Percentiles rank a stretch among this genome's conserved stretches.
These are phyloP conservation scores for Phytophthora lateralis DNA, from an alignment of 352 stramenopile genomes.

Conservation along the genomic window DNA sequence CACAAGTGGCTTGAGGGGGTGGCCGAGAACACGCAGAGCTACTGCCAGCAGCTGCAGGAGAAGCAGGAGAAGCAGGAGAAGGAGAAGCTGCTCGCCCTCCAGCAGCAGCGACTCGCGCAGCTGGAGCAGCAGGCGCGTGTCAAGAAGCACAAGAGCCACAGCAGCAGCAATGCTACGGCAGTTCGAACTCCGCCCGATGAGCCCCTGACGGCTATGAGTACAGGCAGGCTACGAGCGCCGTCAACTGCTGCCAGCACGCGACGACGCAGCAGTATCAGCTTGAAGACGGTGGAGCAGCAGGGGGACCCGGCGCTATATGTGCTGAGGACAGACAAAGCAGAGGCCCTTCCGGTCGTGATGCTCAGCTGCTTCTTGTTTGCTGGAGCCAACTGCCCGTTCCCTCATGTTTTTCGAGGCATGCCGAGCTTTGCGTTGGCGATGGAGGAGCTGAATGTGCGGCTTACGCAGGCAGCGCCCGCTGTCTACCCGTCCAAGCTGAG, in stretches of 20 bases:
- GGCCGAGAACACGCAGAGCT: conserved; percentile 72
- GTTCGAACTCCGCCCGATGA: background rate
- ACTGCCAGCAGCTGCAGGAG: conserved; percentile 49
- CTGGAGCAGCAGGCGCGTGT: conserved; percentile 20
- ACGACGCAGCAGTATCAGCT: conserved; percentile 23
- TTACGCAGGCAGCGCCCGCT: conserved; percentile 45
- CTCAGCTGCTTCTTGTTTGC: conserved; percentile 74
- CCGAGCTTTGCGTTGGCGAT: conserved; percentile 75
- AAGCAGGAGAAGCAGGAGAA: conserved; percentile 26
- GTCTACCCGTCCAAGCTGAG: conserved; percentile 74
- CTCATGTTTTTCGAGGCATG: conserved; percentile 65
- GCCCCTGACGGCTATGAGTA: conserved; percentile 18
- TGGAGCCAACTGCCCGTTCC: conserved; percentile 77
- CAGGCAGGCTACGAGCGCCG: conserved; percentile 11
- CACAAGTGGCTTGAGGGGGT: conserved; percentile 70
- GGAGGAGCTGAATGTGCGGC: conserved; percentile 72
- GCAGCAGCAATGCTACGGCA: conserved; percentile 14
- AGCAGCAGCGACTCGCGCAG: conserved; percentile 31
- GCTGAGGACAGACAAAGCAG: conserved; percentile 37
- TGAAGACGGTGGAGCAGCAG: conserved; percentile 24
- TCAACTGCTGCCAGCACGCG: conserved; percentile 4
- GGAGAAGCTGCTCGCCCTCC: conserved; percentile 22
- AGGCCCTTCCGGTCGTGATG: conserved; percentile 58
- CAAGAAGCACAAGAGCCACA: conserved; percentile 25
- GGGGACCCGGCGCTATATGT: conserved; percentile 32